These are phyloP conservation scores for Boletellus ananas DNA, from an alignment of 768 basidiomycete species.

Conservation along the genomic window DNA sequence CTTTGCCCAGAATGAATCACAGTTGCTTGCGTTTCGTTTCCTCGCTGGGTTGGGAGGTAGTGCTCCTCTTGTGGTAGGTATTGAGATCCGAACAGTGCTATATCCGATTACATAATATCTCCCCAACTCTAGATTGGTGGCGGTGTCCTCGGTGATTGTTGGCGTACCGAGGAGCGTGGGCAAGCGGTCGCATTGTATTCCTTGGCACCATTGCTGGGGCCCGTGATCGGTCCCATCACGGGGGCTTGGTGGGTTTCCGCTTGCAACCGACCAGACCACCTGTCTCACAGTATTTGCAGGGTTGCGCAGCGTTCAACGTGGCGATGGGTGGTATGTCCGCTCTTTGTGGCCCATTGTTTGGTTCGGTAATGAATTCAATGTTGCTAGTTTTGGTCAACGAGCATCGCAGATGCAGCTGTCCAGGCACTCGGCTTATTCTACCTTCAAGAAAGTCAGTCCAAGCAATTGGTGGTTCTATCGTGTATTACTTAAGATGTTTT, in stretches of 20 bases:
- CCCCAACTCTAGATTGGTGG: conserved; percentile 48
- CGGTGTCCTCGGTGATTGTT: conserved; percentile 62
- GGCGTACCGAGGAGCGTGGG: conserved; percentile 58
- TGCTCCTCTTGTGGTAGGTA: conserved; percentile 52
- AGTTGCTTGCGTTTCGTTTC: conserved; percentile 67
- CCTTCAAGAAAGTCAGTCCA: conserved; percentile 57
- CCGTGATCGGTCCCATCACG: conserved; percentile 58
- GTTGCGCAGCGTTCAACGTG: conserved; percentile 61
- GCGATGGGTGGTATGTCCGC: conserved; percentile 61
- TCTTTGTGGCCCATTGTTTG: not conserved
- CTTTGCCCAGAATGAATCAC: conserved; percentile 53
- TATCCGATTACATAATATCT: not conserved
- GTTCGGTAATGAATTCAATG: not conserved
- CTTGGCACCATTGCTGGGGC: conserved; percentile 61
- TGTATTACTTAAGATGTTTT: conserved; percentile 13
- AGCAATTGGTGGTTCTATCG: not conserved
- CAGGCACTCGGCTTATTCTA: conserved; percentile 54
- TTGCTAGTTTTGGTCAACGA: conserved; percentile 62
- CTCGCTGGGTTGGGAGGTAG: conserved; percentile 70
- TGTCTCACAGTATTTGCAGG: conserved; percentile 21
- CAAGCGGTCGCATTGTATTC: conserved; percentile 62
- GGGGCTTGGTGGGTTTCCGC: conserved; percentile 48
- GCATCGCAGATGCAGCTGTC: conserved; percentile 50
- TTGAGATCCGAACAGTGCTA: too few relatives aligned
- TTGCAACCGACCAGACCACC: not conserved